Evolutionary conservation across 345 rosid species (phyloP), one percentile per base, ranked within the genome.

Genomic region (Bruguiera sexangula): DNA sequence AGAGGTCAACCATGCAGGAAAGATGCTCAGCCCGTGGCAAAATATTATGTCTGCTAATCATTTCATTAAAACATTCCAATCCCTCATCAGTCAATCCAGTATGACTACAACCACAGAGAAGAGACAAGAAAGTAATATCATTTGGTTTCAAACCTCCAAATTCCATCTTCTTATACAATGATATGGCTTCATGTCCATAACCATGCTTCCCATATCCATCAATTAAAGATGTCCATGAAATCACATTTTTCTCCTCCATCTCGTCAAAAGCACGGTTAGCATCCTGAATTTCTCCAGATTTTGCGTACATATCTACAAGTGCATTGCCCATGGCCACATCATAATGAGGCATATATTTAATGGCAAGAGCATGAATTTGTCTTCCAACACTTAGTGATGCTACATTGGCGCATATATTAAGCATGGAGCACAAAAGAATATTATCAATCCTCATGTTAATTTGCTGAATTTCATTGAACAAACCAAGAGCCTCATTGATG

Each of bases 341-440:
- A 55, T 76, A 76, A 60, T 67, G 73, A 24, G 85, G 62, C 43
- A 79, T 83, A 61, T 68, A 78, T 64, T 92, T 89, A 26, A 85
- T 34, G 58, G 85, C 80, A 26, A 84, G 71, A 60, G 87, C 80
- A 77, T 88, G 94, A 27, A 92, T 72, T 76, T 92, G 94, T 69
- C 83, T 86, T 79, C 96, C 96, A 71, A 82, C 54, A 63, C 63
- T 75, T 67, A 84, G 29, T 2, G 82, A 83, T 66, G 87, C 82
- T 24, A 68, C 27, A 72, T 66, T 80, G 60, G 96, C 89, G 70
- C 89, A 83, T 73, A 88, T 66, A 62, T 82, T 84, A 78, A 92
- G 84, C 84, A 88, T 76, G 13, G 86, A 75, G 64, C 89, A 84
- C 60, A 85, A 69, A 24, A 84, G 58, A 68, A 89, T 74, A 63